phyloP scores from a whole-genome alignment of 148 eudicot genomes.

The Polygonum aviculare region DNA sequence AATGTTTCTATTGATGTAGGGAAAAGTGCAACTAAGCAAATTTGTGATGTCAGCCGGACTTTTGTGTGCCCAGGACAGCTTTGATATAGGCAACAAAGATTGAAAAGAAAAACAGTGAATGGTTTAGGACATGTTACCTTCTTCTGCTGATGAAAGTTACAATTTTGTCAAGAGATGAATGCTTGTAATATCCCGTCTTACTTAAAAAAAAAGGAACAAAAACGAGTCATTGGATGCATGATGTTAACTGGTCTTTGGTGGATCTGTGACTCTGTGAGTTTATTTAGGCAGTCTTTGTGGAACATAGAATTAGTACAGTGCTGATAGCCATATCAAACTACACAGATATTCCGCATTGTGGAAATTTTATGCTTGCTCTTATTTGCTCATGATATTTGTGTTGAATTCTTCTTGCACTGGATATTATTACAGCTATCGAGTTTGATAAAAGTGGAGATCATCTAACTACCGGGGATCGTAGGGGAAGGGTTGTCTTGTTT shows the following conservation, averaged over 20 bases:
- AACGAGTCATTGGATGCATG: neutral
- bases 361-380: neutral
- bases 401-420: constrained; percentile 29
- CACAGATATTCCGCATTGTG: too few species aligned
- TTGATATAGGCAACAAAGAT: neutral
- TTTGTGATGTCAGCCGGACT: neutral
- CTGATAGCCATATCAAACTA: too few species aligned
- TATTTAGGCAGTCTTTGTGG: neutral
- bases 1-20: neutral
- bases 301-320: neutral
- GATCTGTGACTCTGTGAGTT: neutral
- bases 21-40: neutral
- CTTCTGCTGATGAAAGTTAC: neutral
- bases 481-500: constrained; percentile 74
- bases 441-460: constrained; percentile 72
- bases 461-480: constrained; percentile 76
- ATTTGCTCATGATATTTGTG: neutral
- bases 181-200: neutral
- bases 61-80: neutral
- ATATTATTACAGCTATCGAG: constrained; percentile 71
- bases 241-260: neutral
- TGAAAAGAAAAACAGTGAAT: neutral
- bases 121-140: neutral
- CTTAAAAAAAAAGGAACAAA: neutral
- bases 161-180: neutral